Percentiles rank a stretch among this genome's conserved stretches.
Conservation (phyloP, 176 grass and related monocot species). For the Themeda triandra region DNA sequence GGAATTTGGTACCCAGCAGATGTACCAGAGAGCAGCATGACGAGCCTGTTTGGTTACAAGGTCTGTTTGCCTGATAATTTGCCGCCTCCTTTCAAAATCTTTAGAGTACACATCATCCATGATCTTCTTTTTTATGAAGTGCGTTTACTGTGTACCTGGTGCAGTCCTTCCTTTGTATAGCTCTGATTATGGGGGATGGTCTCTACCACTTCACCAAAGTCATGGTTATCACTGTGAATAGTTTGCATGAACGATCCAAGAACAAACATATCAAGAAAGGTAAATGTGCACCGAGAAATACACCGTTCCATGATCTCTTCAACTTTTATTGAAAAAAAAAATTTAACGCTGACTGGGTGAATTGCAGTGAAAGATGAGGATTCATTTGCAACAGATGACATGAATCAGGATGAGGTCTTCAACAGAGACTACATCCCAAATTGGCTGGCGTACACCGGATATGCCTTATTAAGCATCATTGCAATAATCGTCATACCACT, state of each 20-base stretch:
- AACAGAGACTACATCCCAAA: conserved; percentile 51
- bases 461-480: conserved; percentile 45
- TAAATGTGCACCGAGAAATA: conserved; percentile 7
- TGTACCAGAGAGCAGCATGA: conserved; percentile 71
- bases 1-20: conserved; percentile 73
- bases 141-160: background rate
- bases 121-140: background rate
- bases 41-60: conserved; percentile 90
- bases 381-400: conserved; percentile 24
- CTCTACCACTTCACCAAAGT: conserved; percentile 86
- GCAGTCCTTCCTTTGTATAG: conserved; percentile 77
- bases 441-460: conserved; percentile 70
- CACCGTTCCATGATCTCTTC: background rate
- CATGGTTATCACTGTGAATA: conserved; percentile 44
- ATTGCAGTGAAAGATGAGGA: conserved; percentile 43
- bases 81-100: background rate
- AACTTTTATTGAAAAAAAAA: background rate
- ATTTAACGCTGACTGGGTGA: background rate
- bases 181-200: conserved; percentile 86
- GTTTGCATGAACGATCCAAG: conserved; percentile 31
- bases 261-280: conserved; percentile 36
- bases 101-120: background rate
- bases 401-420: conserved; percentile 59
- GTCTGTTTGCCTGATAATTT: conserved; percentile 46
- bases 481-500: conserved; percentile 39